Percentiles rank a stretch among this genome's conserved stretches.
phyloP scores from a whole-genome alignment of 2,329 filamentous ascomycete species.

The Magnaporthales sp. region DNA sequence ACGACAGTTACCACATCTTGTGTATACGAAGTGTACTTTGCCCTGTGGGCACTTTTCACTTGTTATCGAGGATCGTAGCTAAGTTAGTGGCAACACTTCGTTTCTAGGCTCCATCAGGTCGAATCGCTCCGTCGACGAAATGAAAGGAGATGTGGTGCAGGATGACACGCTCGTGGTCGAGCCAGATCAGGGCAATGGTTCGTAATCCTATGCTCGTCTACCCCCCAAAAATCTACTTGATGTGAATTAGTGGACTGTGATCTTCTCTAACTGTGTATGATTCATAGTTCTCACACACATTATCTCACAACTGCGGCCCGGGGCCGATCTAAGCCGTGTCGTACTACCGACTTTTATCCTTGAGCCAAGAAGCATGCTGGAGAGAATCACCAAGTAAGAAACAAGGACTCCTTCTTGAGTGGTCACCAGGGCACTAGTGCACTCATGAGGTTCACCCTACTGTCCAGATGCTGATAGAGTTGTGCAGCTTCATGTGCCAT shows the following conservation, averaged over 20 bases:
- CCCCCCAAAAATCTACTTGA: constrained; percentile 7
- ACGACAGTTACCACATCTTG: background rate
- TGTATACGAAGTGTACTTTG: background rate
- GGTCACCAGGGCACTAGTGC: background rate
- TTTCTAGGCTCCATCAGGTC: background rate
- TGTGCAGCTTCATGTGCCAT: constrained; percentile 90
- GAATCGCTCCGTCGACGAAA: constrained; percentile 42
- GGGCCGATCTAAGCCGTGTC: constrained; percentile 89
- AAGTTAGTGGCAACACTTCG: background rate
- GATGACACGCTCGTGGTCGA: constrained; percentile 77
- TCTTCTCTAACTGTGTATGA: background rate
- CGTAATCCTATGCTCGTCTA: constrained; percentile 20
- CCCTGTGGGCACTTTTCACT: background rate
- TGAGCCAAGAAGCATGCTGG: constrained; percentile 94
- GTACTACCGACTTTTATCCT: constrained; percentile 96
- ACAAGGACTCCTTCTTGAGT: background rate
- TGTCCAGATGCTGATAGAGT: constrained; percentile 4
- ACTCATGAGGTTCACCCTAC: background rate
- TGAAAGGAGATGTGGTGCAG: constrained; percentile 39
- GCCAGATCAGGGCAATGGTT: constrained; percentile 89
- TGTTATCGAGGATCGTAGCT: background rate
- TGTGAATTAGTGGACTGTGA: background rate
- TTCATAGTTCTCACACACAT: constrained; percentile 82
- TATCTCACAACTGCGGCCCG: constrained; percentile 91
- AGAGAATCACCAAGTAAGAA: constrained; percentile 92